Evolutionary conservation across 805 yeast species (phyloP), one percentile per base, ranked within the genome.

Genomic region (Naumovozyma castellii): DNA sequence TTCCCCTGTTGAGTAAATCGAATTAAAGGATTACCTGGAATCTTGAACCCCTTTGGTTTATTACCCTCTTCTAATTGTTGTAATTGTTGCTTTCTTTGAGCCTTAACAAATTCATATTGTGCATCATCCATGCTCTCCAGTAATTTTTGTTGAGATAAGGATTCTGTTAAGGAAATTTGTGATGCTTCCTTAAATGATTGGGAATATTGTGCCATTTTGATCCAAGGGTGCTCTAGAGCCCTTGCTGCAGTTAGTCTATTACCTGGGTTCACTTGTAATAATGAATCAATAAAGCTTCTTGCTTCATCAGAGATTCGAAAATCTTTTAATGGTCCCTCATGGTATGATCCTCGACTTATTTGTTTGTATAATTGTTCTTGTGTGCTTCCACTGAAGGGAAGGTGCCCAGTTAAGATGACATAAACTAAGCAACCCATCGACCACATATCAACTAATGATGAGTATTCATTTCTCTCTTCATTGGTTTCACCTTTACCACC

Each of bases 361-460:
- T 83, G 81, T 42, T 72, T 72, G 61, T 84, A 84, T 52, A 92
- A 66, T 44, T 84, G 83, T 13, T 84, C 88, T 53, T 90, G 97
- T 0, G 96, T 85, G 38, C 80, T 73, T 1, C 97, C 97, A 57
- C 90, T 86, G 59, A 92, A 92, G 5, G 99, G 99, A 44, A 90
- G 67, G 69, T 86, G 96, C 0, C 92, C 90, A 0, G 98, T 90
- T 39, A 92, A 61, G 18, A 90, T 77, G 3, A 92, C 98, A 64
- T 87, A 92, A 1, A 87, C 81, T 19, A 92, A 65, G 61, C 99
- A 92, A 0, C 98, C 99, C 41, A 92, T 71, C 1, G 97, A 86
- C 99, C 99, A 92, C 73, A 92, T 85, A 59, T 92, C 99, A 13
- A 92, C 97, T 42, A 84, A 71, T 30, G 83, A 80, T 2, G 96